Base-by-base conservation (phyloP, 169 alveolate genomes). In the Toxoplasma gondii region DNA sequence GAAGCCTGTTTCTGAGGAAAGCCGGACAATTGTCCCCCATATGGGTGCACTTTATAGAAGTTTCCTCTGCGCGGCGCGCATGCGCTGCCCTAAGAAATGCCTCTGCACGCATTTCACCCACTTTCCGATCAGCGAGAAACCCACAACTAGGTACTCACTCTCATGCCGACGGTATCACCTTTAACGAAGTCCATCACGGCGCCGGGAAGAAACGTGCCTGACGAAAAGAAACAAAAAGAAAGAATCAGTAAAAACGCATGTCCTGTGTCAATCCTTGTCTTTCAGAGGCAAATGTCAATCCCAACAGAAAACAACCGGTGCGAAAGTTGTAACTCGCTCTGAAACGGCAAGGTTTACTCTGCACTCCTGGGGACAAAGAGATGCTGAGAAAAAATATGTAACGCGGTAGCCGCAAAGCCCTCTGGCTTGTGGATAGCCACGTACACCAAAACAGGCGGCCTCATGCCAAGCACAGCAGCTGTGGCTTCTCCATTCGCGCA, bases 201-300 rank as follows among this genome's bases (percentile, higher is more conserved):
- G 67, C 94, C 94, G 22, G 94, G 94, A 67, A 92, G 94, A 39
- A 92, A 92, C n/a, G 94, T 88, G 67, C 94, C 94, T 92, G 94
- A 31, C 64, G 34, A 36, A 36, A 58, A 84, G 67, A 84, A 34
- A 38, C 45, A 12, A 17, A 43, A 41, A 87, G 53, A 58, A 41
- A n/a, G 38, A 83, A 44, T 4, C 58, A 5, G 12, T 64, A 43
- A 41, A 38, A 36, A 81, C 27, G 1, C 22, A 49, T 49, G 82
- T 69, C 34, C 39, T 0, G 82, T 16, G 82, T 69, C 27, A 9
- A 69, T 29, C 43, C 12, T 49, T 49, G 58, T 17, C 27, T 49
- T 49, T 17, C 12, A 49, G 82, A 24, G 34, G 16, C 34, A n/a
- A 16, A 24, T 5, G 0, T 9, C 82, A 41, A 27, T 41, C 39